Conservation (phyloP, 345 rosid genomes). For the Ceriops decandra region DNA sequence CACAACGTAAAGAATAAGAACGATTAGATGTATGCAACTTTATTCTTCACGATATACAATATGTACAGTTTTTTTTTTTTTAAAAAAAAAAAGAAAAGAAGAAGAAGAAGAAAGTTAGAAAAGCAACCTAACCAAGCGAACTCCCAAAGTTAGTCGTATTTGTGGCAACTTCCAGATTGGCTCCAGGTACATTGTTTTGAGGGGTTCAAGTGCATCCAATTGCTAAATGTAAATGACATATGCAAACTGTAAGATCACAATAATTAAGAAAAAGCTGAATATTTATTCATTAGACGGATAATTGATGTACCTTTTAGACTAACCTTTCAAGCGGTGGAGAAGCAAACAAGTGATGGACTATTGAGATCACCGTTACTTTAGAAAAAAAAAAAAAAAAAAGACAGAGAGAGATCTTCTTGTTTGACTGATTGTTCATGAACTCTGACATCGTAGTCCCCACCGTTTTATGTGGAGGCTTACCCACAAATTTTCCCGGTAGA, state of each 20-base stretch:
- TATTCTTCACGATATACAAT: too few relatives aligned
- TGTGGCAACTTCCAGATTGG: not conserved
- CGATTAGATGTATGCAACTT: too few relatives aligned
- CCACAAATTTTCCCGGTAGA: constrained; percentile 7
- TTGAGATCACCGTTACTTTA: constrained; percentile 13
- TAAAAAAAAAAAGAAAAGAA: too few relatives aligned
- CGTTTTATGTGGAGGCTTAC: constrained; percentile 12
- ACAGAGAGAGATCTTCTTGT: constrained; percentile 10
- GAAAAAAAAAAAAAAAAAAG: not conserved
- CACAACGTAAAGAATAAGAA: too few relatives aligned
- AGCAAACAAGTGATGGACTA: constrained; percentile 15
- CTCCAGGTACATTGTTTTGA: constrained; percentile 3
- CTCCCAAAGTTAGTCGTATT: not conserved
- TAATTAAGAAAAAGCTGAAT: constrained; percentile 9
- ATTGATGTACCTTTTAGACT: not conserved
- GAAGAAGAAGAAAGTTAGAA: too few relatives aligned
- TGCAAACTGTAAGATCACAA: not conserved
- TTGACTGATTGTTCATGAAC: constrained; percentile 30
- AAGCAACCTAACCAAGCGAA: too few relatives aligned
- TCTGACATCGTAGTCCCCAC: constrained; percentile 13
- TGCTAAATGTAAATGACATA: constrained; percentile 6
- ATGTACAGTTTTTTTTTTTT: too few relatives aligned
- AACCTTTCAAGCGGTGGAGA: constrained; percentile 12
- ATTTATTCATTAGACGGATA: constrained; percentile 15
- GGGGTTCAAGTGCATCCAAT: constrained; percentile 7